Conservation (phyloP, 345 rosid genomes). For the Pistacia atlantica region DNA sequence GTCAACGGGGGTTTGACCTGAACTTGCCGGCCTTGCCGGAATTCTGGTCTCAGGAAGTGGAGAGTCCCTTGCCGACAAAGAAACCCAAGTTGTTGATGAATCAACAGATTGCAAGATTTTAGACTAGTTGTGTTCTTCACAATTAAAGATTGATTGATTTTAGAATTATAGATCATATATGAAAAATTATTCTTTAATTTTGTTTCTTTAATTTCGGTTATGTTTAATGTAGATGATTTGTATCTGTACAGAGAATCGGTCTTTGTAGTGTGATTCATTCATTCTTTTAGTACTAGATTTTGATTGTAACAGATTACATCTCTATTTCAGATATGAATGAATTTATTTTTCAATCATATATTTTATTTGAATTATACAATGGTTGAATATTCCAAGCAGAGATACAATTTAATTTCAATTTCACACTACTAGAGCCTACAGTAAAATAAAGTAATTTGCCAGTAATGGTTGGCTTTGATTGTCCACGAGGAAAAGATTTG, state of each 20-base stretch:
- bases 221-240: conserved; percentile 13
- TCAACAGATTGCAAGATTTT: not conserved
- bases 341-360: not conserved
- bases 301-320: not conserved
- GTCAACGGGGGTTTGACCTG: conserved; percentile 72
- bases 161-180: not conserved
- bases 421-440: not conserved
- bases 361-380: not conserved
- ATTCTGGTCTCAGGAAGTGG: conserved; percentile 55
- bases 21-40: conserved; percentile 87
- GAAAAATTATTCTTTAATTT: not conserved
- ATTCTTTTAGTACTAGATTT: conserved; percentile 1
- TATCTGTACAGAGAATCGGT: conserved; percentile 37
- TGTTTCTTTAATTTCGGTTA: not conserved
- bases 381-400: not conserved
- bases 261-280: conserved; percentile 31
- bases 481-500: not conserved
- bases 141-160: not conserved
- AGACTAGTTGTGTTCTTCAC: not conserved
- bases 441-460: not conserved
- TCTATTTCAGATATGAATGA: conserved; percentile 5
- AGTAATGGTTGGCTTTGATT: not conserved
- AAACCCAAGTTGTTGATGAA: conserved; percentile 50
- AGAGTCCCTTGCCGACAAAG: conserved; percentile 68
- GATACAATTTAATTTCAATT: too few species aligned